Evolutionary conservation across 352 stramenopile species (phyloP), one percentile per base, ranked within the genome.

Genomic region (Globisporangium ultimum): DNA sequence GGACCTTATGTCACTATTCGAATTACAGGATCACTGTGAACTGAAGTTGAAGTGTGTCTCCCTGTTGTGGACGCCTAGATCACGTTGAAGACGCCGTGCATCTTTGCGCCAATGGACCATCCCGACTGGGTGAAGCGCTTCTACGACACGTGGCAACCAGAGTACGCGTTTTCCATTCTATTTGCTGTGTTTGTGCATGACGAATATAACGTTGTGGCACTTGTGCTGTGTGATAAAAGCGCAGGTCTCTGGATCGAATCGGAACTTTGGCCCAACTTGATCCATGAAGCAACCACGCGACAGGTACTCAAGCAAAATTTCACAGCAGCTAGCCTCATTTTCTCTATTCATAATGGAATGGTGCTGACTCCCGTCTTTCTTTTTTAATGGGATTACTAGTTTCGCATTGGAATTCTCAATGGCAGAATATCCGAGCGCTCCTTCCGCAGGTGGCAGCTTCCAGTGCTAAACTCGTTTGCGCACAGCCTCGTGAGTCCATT

Each of bases 171-270:
- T 60, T 13, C 24, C 10, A 48, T 43, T 1, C 50, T 48, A 11
- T 22, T 24, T 60, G 41, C 49, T 21, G 10, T 53, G 38, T n/a
- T 24, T n/a, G 45, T 34, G 24, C 13, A 36, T 22, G 22, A 13
- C 46, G 24, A 32, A 5, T 32, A 6, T 32, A 32, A 32, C 24
- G 5, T 32, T 32, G 24, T 32, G 24, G 24, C 24, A 32, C 24
- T 32, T 32, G 24, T 32, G 24, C 5, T 32, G 24, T 32, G 24
- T 32, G 24, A 6, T 32, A 32, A 32, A 89, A n/a, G 84, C 53
- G 79, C 70, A 32, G 84, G 80, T 10, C 63, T 93, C 21, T 93
- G 79, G 80, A 72, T 91, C 52, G 84, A 93, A 64, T 93, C 84
- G 20, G 84, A 93, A 63, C 64, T 93, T n/a, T 93, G 84, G 84